These are phyloP conservation scores for Yarrowia sp. DNA, from an alignment of 805 yeast genomes.

Conservation along the genomic window DNA sequence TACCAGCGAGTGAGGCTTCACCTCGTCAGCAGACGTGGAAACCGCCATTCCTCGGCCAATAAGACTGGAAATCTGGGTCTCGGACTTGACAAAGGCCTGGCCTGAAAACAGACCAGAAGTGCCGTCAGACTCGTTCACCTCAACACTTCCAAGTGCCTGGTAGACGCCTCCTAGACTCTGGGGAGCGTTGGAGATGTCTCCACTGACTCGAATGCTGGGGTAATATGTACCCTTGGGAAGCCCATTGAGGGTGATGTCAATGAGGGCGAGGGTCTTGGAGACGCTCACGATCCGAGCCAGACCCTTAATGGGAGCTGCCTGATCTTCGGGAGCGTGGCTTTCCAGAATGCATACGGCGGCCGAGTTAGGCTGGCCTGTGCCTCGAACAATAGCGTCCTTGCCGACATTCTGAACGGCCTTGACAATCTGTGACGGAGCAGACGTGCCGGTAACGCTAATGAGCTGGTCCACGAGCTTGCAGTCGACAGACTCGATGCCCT, in stretches of 20 bases:
- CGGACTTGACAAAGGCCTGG: conserved; percentile 56
- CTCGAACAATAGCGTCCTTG: conserved; percentile 88
- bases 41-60: conserved; percentile 69
- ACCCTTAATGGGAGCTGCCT: conserved; percentile 74
- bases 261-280: conserved; percentile 59
- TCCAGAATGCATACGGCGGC: conserved; percentile 94
- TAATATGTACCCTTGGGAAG: conserved; percentile 68
- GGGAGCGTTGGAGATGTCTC: conserved; percentile 69
- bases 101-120: conserved; percentile 42
- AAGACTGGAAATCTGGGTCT: conserved; percentile 61
- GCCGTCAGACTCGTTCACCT: conserved; percentile 40
- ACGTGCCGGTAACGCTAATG: conserved; percentile 70
- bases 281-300: conserved; percentile 83
- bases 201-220: conserved; percentile 72
- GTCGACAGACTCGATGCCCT: conserved; percentile 56
- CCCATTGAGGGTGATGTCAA: conserved; percentile 83
- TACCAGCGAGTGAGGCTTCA: conserved; percentile 53
- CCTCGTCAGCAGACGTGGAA: conserved; percentile 43
- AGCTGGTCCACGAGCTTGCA: conserved; percentile 66
- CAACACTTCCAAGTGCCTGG: conserved; percentile 51
- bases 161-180: conserved; percentile 49
- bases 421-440: conserved; percentile 79
- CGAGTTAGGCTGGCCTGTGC: conserved; percentile 83
- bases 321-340: conserved; percentile 60
- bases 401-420: conserved; percentile 74